Base-by-base conservation (phyloP, 1,284 basidiomycete genomes). In the Malassezia slooffiae region DNA sequence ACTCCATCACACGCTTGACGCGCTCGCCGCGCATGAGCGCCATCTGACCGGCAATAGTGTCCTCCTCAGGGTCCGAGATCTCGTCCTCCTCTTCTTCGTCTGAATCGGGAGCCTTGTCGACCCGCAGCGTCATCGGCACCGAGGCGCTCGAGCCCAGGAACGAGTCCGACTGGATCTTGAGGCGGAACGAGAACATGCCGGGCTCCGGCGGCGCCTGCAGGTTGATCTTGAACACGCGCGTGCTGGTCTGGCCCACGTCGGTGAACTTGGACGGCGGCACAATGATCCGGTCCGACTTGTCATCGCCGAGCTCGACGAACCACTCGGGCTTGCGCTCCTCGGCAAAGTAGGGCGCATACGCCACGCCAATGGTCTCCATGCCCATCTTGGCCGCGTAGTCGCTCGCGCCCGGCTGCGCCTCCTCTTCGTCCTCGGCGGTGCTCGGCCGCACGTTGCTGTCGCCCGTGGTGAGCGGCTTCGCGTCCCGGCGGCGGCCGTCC, bases 31-130 rank as follows among this genome's bases (percentile, higher is more conserved):
- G 81, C 87, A 99, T 91, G 38, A 82, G 78, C 3, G 91, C 90
- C 89, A 97, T 95, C 75, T 99, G 93, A 3, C 93, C 93, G 3
- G 90, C 93, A 34, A 97, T 74, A 19, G 90, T 0, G 33, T 68
- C 66, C 41, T 69, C 66, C 26, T 69, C 66, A 0, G 66, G 64
- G 22, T 69, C 66, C 16, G 55, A 58, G 32, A 69, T 69, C n/a
- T 69, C 60, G 38, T 69, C 65, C 41, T 70, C 62, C 11, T 56
- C 44, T 10, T 36, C 53, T 8, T 31, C 39, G 10, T 28, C 38
- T 12, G 32, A 43, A 19, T 59, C 62, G 9, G 54, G 75, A 78
- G 43, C 69, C 89, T 78, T 57, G 9, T 86, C 82, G 43, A 73
- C 75, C 34, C 76, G 74, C 6, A 79, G 43, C 52, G 60, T 58